phyloP scores from a whole-genome alignment of 169 alveolate genomes.

The Pseudocohnilembus persalinus region DNA sequence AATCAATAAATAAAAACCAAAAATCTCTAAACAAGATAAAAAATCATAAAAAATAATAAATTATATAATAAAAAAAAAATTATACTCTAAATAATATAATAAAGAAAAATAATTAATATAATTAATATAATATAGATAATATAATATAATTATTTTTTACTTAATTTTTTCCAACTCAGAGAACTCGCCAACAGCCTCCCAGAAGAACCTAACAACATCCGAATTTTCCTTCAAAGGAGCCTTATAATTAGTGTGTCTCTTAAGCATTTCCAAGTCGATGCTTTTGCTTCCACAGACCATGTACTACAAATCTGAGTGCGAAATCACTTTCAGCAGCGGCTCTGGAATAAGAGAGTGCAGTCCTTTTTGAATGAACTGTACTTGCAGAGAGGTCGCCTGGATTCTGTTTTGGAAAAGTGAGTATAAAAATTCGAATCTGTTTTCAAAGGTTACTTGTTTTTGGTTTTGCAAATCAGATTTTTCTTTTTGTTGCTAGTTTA shows the following conservation, averaged over 20 bases:
- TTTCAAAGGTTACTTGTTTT: neutral
- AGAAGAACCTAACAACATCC: constrained; percentile 75
- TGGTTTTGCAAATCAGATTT: neutral
- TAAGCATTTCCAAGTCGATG: constrained; percentile 83
- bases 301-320: constrained; percentile 75
- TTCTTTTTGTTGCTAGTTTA: no score
- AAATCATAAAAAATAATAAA: neutral
- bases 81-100: no score
- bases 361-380: constrained; percentile 77
- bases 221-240: constrained; percentile 68
- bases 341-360: constrained; percentile 75
- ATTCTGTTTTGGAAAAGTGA: constrained; percentile 29
- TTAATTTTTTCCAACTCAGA: constrained; percentile 63
- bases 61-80: no score
- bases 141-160: neutral
- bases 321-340: constrained; percentile 74
- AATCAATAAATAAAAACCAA: no score
- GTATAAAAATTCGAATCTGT: neutral
- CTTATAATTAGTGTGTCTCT: constrained; percentile 80
- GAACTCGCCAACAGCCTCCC: constrained; percentile 82
- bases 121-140: no score
- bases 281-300: constrained; percentile 84
- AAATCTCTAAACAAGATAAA: no score
- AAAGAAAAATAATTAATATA: no score
- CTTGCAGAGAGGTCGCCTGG: constrained; percentile 69